Evolutionary conservation across 306 rosid species (phyloP), one percentile per base, ranked within the genome.

Genomic region (Rosa persica): DNA sequence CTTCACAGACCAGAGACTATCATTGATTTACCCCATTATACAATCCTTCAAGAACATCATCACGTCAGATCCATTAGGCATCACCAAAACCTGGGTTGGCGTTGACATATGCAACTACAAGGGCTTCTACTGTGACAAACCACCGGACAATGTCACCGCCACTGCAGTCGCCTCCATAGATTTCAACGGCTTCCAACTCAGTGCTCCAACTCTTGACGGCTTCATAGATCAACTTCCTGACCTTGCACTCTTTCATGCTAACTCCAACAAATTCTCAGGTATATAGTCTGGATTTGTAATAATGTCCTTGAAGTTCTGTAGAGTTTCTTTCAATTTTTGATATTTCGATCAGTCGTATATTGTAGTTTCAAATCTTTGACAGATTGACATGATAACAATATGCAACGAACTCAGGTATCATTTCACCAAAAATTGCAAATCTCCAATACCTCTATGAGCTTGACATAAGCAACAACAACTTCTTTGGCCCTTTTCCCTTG

Each of bases 171-270:
- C 88, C 19, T 73, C 80, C 68, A 48, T 87, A 7, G 90, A 84
- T 65, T 87, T 87, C 80, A 87, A 87, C 11, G 90, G 90, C 85
- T 87, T 77, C 79, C 79, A 85, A 11, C 88, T 87, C 62, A 60
- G 66, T 0, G 90, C 87, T 15, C 83, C 90, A 5, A 43, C 85
- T 39, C 80, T 87, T 19, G 88, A 78, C 10, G 90, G 88, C 71
- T 85, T 87, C 83, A 79, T 87, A 11, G 85, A 84, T 13, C 64
- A 25, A 25, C 80, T 87, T 46, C 87, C 85, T 3, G 88, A 87
- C 74, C 72, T 87, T 8, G 88, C 90, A 17, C 13, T 87, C 58
- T 87, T 87, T 78, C 90, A 87, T 36, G 90, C 88, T 10, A 87
- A 87, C 78, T 82, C 90, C 76, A 87, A 87, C 83, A 82, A 82